Evolutionary conservation across 2,329 filamentous ascomycete genomes (phyloP), one percentile per base, ranked within the genome.

Genomic region (Diaporthe velutina): DNA sequence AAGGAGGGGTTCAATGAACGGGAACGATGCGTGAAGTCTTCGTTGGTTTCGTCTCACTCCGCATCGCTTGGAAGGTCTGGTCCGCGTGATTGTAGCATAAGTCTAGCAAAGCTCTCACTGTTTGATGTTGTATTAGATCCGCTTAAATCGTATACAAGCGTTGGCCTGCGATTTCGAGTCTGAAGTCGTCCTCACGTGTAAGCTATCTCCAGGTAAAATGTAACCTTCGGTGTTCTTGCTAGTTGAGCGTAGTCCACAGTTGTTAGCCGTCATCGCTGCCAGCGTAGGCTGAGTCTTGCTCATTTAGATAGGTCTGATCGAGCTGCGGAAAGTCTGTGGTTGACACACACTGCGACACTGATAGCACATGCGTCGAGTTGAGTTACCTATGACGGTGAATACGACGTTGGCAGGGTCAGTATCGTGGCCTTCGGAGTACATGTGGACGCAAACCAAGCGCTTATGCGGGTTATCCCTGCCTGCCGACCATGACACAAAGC

Each of bases 381-480:
- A 40, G 33, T 13, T 40, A n/a, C n/a, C n/a, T n/a, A 25, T 13
- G 33, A 35, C 5, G 17, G 33, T 25, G 19, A 13, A 25, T 22
- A n/a, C 55, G 33, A 58, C 33, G 7, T n/a, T 40, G 55, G 25
- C 33, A 3, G 40, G 22, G 22, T 35, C 30, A 15, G 6, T 30
- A 30, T 13, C 8, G n/a, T 13, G 15, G 52, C 13, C 17, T 17
- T 6, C 35, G 10, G n/a, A n/a, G n/a, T n/a, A n/a, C n/a, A 38
- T 38, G 5, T 38, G 35, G 35, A 42, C 19, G 28, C 19, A n/a
- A 60, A 42, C 13, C 38, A 28, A 28, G 38, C 22, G 40, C 60
- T 45, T 64, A 13, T 17, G 40, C 48, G 60, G 40, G 40, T 64
- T 25, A 64, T 8, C 60, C 60, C 60, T 64, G 60, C 40, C 33